phyloP scores from a whole-genome alignment of 257 asterid species.

The Coffea canephora region DNA sequence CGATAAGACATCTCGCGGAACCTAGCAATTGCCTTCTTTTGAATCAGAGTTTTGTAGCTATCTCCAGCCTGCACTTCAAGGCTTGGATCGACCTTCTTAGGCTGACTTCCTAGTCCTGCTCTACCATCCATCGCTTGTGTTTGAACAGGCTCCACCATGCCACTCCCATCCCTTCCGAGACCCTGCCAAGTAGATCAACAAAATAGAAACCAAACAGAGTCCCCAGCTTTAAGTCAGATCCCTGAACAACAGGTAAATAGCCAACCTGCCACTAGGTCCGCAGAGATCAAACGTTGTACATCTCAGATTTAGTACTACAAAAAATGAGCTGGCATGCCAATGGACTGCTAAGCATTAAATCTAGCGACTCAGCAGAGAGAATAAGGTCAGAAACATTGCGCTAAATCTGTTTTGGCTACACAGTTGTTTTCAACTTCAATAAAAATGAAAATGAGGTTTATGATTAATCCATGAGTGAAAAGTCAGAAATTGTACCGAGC shows the following conservation, averaged over 20 bases:
- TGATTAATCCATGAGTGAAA: constrained; percentile 17
- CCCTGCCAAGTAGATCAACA: constrained; percentile 56
- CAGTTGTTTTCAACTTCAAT: not conserved
- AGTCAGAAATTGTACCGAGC: constrained; percentile 91
- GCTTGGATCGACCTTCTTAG: constrained; percentile 75
- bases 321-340: not conserved
- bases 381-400: not conserved
- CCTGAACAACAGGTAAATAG: constrained; percentile 7
- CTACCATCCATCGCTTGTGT: constrained; percentile 67
- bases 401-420: not conserved
- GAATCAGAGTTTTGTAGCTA: constrained; percentile 91
- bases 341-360: not conserved
- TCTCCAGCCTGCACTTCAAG: constrained; percentile 97
- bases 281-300: not conserved
- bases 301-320: constrained; percentile 1
- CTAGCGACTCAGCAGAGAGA: not conserved
- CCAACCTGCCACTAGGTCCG: constrained; percentile 31
- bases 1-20: constrained; percentile 83
- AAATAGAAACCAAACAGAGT: constrained; percentile 39
- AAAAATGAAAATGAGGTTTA: not conserved
- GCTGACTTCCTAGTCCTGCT: constrained; percentile 89
- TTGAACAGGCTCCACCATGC: constrained; percentile 94
- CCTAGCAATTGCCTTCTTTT: constrained; percentile 95
- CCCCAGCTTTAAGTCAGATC: constrained; percentile 43
- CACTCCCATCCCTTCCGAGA: constrained; percentile 92